Percentiles rank a stretch among this genome's conserved stretches.
phyloP scores from a whole-genome alignment of 2,329 filamentous ascomycete species.

The Penicillium polonicum region DNA sequence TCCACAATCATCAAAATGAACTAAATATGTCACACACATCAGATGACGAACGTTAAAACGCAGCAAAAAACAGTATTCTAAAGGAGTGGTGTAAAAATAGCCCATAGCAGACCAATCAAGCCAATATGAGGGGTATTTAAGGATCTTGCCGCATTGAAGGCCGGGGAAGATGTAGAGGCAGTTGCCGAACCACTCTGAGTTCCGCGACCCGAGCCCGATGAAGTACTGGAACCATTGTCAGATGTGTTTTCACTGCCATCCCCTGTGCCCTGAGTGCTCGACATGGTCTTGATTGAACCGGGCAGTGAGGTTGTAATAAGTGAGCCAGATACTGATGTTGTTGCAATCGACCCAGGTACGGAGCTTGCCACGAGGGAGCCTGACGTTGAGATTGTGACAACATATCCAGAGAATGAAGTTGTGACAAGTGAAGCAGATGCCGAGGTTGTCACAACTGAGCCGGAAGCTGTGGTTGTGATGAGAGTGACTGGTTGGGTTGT shows the following conservation, averaged over 20 bases:
- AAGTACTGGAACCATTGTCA: neutral
- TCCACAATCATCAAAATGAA: neutral
- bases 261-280: neutral
- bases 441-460: neutral
- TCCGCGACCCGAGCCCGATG: neutral
- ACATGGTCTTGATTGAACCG: neutral
- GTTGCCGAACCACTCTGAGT: neutral
- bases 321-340: neutral
- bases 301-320: neutral
- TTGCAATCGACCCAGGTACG: neutral
- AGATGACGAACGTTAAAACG: neutral
- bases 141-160: neutral
- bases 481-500: neutral
- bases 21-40: neutral
- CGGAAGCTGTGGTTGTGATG: neutral
- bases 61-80: neutral
- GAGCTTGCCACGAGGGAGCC: neutral
- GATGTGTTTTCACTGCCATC: neutral
- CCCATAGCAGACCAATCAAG: constrained; percentile 5
- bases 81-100: constrained; percentile 2
- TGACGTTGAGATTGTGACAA: neutral
- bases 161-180: neutral
- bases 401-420: neutral
- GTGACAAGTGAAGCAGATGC: neutral
- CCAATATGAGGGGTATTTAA: neutral